phyloP scores from a whole-genome alignment of 1,139 yeast genomes.

The Saccharomyces hybrid region DNA sequence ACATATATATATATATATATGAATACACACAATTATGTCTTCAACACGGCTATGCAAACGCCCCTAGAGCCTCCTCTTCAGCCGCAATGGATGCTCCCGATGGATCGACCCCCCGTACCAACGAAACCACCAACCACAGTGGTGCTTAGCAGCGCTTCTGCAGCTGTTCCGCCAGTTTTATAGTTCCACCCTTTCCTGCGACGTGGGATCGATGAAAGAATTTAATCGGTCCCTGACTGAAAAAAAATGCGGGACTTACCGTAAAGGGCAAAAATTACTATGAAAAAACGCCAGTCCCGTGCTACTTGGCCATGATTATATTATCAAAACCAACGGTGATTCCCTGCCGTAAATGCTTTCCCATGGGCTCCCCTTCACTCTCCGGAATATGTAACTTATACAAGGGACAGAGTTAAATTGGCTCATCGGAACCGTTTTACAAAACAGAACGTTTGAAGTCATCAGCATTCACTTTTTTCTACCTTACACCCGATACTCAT shows the following conservation, averaged over 20 bases:
- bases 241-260: neutral
- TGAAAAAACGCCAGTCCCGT: neutral
- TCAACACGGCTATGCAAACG: neutral
- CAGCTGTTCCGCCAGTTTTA: neutral
- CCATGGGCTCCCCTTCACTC: neutral
- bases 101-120: neutral
- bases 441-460: too few relatives aligned
- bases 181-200: neutral
- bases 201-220: neutral
- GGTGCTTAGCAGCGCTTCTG: neutral
- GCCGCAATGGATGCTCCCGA: neutral
- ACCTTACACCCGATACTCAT: neutral
- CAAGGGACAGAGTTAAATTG: neutral
- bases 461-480: too few relatives aligned
- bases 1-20: too few relatives aligned
- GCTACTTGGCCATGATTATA: neutral
- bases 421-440: neutral
- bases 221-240: neutral
- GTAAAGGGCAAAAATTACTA: neutral
- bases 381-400: neutral
- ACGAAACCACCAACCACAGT: neutral
- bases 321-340: neutral
- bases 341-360: neutral
- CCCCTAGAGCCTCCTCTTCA: neutral
- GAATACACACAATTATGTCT: neutral